These are phyloP conservation scores for Kodamaea restingae DNA, from an alignment of 805 yeast species.

Conservation along the genomic window DNA sequence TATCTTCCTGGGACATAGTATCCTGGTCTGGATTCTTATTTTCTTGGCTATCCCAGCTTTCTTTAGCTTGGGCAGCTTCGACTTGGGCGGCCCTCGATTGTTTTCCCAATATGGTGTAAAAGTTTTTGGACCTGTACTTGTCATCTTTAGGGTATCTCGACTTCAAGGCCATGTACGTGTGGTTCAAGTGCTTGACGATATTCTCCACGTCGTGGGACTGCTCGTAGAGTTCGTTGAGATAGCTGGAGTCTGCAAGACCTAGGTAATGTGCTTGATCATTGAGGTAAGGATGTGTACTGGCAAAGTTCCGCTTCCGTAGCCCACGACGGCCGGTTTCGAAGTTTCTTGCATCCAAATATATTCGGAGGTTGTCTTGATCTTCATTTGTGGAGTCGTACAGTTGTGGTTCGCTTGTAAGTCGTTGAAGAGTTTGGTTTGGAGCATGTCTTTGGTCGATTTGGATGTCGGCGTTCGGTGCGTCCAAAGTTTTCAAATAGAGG, in stretches of 20 bases:
- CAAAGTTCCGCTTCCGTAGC: constrained; percentile 38
- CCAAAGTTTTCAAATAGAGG: not conserved
- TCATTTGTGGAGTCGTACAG: not conserved
- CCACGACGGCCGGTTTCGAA: constrained; percentile 21
- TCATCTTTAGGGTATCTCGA: constrained; percentile 36
- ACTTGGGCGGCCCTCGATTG: constrained; percentile 10
- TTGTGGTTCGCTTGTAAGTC: too few relatives aligned
- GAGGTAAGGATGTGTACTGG: constrained; percentile 42
- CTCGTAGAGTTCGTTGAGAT: constrained; percentile 36
- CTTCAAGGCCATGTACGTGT: constrained; percentile 29
- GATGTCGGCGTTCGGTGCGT: too few relatives aligned
- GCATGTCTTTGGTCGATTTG: too few relatives aligned
- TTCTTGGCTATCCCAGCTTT: not conserved
- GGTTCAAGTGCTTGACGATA: constrained; percentile 34
- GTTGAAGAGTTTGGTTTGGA: too few relatives aligned
- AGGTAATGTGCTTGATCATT: constrained; percentile 44
- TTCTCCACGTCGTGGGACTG: constrained; percentile 30
- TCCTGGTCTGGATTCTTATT: not conserved
- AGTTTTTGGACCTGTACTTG: constrained; percentile 34
- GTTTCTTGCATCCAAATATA: constrained; percentile 14
- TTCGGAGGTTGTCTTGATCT: constrained; percentile 12
- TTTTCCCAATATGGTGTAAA: constrained; percentile 35
- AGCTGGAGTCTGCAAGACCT: constrained; percentile 32
- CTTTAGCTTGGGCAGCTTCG: not conserved
- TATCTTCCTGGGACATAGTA: not conserved